Evolutionary conservation across 352 stramenopile species (phyloP), one percentile per base, ranked within the genome.

Genomic region (Phytophthora megakarya): DNA sequence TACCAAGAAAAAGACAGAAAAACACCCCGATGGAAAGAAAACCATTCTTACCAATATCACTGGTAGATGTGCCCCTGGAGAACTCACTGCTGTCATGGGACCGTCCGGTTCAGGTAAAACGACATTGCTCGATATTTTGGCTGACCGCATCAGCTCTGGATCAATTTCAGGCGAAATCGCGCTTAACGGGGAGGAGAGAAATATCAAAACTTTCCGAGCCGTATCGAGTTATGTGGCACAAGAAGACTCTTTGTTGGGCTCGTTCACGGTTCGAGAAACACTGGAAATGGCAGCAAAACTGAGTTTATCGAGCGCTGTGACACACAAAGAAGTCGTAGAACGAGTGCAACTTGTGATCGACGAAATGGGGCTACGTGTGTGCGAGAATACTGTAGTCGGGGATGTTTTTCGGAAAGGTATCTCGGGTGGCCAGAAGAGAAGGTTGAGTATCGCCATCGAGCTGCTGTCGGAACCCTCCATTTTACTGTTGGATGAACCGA

Each of bases 401-500:
- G 88, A 93, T 50, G 67, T 96, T 4, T 96, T 96, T 61, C 69
- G 81, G 39, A 89, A 93, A 52, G 90, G 88, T 0, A 80, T 97
- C 49, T 91, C 81, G 0, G 71, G 91, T 78, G 78, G 91, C 86
- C 76, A 99, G 64, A 85, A 87, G 56, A 97, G 97, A 54, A 75
- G 95, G 12, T 75, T 98, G n/a, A 93, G 89, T 9, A 98, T 99
- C 63, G 96, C 84, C 9, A 75, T 97, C 18, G 93, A 99, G 73
- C 70, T 99, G 32, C 78, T 98, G 1, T 86, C 91, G 0, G 97
- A 98, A 54, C 95, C 95, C 22, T 93, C 95, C 30, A 81, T 99
- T 38, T 53, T 99, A 39, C 84, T 99, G 16, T 68, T 99, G 15
- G 95, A 98, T 58, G 96, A 98, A 61, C 94, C 96, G 0, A 98